phyloP scores from a whole-genome alignment of 1,284 basidiomycete species.

The Singerocomus rubriflavus region DNA sequence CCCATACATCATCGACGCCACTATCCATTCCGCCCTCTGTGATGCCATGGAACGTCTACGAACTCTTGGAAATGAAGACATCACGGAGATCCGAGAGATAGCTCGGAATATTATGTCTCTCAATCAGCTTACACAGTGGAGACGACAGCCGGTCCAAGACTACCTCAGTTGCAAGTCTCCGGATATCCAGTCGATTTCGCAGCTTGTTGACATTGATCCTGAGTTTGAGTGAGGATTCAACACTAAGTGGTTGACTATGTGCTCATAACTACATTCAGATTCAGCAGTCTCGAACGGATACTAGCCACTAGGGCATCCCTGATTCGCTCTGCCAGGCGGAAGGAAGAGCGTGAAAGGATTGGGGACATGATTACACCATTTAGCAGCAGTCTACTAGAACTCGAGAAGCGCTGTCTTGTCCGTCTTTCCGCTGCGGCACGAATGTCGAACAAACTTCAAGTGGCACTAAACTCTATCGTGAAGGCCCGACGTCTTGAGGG shows the following conservation, averaged over 20 bases:
- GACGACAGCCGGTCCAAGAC: constrained; percentile 37
- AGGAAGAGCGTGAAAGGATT: constrained; percentile 68
- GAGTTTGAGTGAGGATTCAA: constrained; percentile 63
- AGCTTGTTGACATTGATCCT: constrained; percentile 47
- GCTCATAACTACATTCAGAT: constrained; percentile 50
- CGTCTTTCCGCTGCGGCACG: constrained; percentile 76
- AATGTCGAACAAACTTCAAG: constrained; percentile 66
- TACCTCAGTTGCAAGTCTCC: constrained; percentile 37
- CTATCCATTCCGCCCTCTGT: constrained; percentile 50
- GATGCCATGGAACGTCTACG: constrained; percentile 68
- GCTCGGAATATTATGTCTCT: constrained; percentile 75
- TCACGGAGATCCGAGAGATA: constrained; percentile 68
- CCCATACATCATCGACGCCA: constrained; percentile 41
- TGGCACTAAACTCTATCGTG: constrained; percentile 83
- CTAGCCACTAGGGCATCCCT: constrained; percentile 82
- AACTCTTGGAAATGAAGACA: constrained; percentile 68
- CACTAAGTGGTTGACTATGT: not conserved
- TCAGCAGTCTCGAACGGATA: constrained; percentile 73
- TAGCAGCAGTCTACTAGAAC: constrained; percentile 47
- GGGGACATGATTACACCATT: constrained; percentile 64
- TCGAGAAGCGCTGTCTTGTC: constrained; percentile 74
- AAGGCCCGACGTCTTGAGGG: constrained; percentile 67
- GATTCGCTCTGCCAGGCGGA: constrained; percentile 64
- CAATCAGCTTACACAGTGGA: constrained; percentile 67
- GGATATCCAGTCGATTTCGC: constrained; percentile 36